A percentile compares a stretch with the other conserved stretches of the same genome.
These are phyloP conservation scores for Boehmeria nivea DNA, from an alignment of 306 rosid species.

Conservation along the genomic window DNA sequence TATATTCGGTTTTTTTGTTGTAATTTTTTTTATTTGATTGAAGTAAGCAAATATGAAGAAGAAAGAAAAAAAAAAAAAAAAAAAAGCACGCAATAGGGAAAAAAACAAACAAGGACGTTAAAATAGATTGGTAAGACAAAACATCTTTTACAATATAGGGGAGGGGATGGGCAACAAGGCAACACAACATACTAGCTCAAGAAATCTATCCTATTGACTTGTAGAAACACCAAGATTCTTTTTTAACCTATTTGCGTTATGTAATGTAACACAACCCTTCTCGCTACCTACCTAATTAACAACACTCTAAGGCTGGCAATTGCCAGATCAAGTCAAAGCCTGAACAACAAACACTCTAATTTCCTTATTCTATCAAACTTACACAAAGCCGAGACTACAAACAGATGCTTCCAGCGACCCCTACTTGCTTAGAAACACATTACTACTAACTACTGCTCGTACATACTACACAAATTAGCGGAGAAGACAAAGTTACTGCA, in stretches of 20 bases:
- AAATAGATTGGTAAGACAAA: neutral
- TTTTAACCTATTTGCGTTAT: neutral
- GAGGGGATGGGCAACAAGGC: neutral
- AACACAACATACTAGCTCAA: constrained; percentile 5
- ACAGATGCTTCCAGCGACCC: constrained; percentile 11
- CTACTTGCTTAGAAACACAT: constrained; percentile 7
- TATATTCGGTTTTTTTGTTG: no score
- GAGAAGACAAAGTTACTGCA: constrained; percentile 9
- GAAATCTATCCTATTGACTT: neutral
- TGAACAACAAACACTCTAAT: constrained; percentile 1
- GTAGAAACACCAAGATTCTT: neutral
- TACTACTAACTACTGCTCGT: no score
- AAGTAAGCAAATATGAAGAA: neutral
- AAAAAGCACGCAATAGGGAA: neutral
- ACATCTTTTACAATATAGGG: constrained; percentile 2
- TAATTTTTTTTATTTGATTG: no score
- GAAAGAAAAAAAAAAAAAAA: no score
- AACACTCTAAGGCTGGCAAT: constrained; percentile 16
- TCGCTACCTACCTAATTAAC: constrained; percentile 1
- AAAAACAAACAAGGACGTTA: neutral
- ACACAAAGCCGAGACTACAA: constrained; percentile 28
- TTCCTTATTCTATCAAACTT: constrained; percentile 30
- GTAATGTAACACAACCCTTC: neutral
- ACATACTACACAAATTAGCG: constrained; percentile 24
- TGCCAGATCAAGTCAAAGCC: no score